Conservation (phyloP, 2,329 filamentous ascomycete species). For the Microdochium paspali region DNA sequence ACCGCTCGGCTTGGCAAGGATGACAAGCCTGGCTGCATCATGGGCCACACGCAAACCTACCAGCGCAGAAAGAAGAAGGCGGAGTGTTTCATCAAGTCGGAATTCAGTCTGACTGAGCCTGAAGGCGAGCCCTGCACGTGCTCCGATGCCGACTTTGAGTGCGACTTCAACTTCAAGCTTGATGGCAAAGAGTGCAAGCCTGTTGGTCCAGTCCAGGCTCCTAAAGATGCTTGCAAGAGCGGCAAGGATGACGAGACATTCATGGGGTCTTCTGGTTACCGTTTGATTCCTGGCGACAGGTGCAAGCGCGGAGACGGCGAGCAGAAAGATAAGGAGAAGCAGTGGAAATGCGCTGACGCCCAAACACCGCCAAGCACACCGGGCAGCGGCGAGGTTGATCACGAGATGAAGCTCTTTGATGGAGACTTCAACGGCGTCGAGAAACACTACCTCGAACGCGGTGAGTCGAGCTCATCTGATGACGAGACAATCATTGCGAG, state of each 20-base stretch:
- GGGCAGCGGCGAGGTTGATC: slow-evolving; percentile 56
- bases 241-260: slow-evolving; percentile 61
- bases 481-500: slow-evolving; percentile 65
- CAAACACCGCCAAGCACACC: slow-evolving; percentile 36
- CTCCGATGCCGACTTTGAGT: slow-evolving; percentile 81
- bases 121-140: slow-evolving; percentile 72
- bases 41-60: slow-evolving; percentile 92
- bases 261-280: slow-evolving; percentile 81
- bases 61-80: slow-evolving; percentile 75
- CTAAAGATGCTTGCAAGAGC: slow-evolving; percentile 63
- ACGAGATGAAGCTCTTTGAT: slow-evolving; percentile 53
- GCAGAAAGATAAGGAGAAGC: slow-evolving; percentile 62
- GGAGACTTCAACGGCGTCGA: slow-evolving; percentile 41
- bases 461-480: slow-evolving; percentile 48
- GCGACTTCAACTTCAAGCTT: slow-evolving; percentile 82
- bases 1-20: slow-evolving; percentile 72
- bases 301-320: slow-evolving; percentile 53
- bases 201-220: slow-evolving; percentile 51
- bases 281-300: slow-evolving; percentile 76
- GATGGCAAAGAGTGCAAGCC: slow-evolving; percentile 61
- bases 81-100: slow-evolving; percentile 79
- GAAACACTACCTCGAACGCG: slow-evolving; percentile 71
- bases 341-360: slow-evolving; percentile 66
- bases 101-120: slow-evolving; percentile 71
- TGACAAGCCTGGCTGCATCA: slow-evolving; percentile 76